Percentiles rank a stretch among this genome's conserved stretches.
Conservation (phyloP, 345 rosid genomes). For the Citrus glauca region DNA sequence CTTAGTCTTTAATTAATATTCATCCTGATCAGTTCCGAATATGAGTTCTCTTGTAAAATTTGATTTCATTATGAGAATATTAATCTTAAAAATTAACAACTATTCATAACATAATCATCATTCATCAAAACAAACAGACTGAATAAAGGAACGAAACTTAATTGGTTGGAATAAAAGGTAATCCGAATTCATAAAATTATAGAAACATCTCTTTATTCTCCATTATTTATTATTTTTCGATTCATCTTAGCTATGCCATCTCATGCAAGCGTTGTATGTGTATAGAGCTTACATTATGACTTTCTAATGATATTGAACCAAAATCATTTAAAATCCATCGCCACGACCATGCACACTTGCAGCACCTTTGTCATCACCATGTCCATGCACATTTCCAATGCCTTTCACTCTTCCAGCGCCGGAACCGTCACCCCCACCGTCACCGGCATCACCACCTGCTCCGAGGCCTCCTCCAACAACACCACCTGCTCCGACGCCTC, state of each 20-base stretch:
- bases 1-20: no score
- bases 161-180: neutral
- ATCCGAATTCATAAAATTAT: neutral
- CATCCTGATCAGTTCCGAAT: no score
- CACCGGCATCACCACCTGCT: neutral
- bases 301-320: neutral
- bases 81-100: no score
- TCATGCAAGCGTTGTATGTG: neutral
- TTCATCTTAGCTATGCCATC: neutral
- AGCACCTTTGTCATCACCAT: neutral
- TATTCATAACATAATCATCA: no score
- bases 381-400: no score
- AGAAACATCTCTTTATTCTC: neutral
- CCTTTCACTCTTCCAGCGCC: neutral
- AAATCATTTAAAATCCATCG: neutral
- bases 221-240: neutral
- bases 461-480: neutral
- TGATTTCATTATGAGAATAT: no score
- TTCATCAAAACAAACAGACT: neutral
- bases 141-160: neutral
- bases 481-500: neutral
- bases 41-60: no score
- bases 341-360: neutral
- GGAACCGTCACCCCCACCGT: neutral
- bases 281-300: neutral